Evolutionary conservation across 2,329 filamentous ascomycete genomes (phyloP).

Genomic region (Didymella glomerata): DNA sequence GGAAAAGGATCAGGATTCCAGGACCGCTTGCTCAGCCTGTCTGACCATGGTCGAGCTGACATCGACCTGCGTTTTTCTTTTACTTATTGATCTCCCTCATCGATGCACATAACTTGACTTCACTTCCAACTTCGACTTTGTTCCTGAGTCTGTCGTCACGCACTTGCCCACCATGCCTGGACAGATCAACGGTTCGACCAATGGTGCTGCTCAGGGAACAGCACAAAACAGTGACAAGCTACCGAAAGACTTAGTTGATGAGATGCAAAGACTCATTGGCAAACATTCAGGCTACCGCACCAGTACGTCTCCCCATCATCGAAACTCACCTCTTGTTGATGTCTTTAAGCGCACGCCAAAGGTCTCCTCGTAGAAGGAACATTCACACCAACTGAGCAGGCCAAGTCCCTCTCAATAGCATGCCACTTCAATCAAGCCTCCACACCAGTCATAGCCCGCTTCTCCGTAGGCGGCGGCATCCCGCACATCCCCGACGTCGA

Average conservation of each 20-base stretch:
- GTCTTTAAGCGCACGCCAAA: slow-evolving; percentile 17
- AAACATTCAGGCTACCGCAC: slow-evolving; percentile 19
- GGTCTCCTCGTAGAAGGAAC: slow-evolving; percentile 21
- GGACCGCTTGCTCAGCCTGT: neutral
- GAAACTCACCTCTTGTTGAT: neutral
- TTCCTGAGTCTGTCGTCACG: neutral
- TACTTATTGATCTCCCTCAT: neutral
- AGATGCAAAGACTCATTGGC: slow-evolving; percentile 21
- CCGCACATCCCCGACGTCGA: slow-evolving; percentile 18
- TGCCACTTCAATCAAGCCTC: slow-evolving; percentile 13
- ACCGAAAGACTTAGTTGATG: slow-evolving; percentile 18
- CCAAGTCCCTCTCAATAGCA: slow-evolving; percentile 12
- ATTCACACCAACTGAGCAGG: slow-evolving; percentile 19
- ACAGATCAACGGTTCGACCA: neutral
- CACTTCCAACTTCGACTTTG: too few species aligned
- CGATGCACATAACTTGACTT: neutral
- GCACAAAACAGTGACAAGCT: slow-evolving; percentile 1
- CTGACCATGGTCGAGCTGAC: neutral
- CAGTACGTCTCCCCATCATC: neutral
- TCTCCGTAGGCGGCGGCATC: slow-evolving; percentile 23
- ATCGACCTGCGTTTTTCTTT: neutral
- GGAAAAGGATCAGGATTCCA: neutral
- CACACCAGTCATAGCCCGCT: slow-evolving; percentile 18
- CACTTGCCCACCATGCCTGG: neutral
- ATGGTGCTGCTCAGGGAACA: neutral